These are phyloP conservation scores for Zarea fungicola DNA, from an alignment of 2,329 filamentous ascomycete species.

Conservation along the genomic window DNA sequence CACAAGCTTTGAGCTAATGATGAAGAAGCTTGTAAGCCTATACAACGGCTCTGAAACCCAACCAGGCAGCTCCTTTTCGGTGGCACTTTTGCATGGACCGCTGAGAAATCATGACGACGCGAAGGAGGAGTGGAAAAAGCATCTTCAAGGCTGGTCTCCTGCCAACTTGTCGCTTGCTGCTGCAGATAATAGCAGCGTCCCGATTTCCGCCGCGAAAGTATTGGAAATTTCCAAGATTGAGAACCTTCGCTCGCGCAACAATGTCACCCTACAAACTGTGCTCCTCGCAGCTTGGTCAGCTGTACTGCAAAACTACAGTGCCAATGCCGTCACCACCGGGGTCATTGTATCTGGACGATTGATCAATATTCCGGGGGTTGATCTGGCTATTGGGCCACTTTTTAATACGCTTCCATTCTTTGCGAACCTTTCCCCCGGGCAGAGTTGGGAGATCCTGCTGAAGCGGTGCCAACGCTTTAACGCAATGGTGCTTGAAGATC, in stretches of 20 bases:
- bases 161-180: slow-evolving; percentile 8
- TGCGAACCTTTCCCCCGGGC: slow-evolving; percentile 35
- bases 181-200: neutral
- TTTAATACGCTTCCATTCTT: slow-evolving; percentile 86
- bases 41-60: slow-evolving; percentile 19
- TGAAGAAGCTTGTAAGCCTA: slow-evolving; percentile 46
- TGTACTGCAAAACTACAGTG: slow-evolving; percentile 49
- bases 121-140: slow-evolving; percentile 61
- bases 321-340: slow-evolving; percentile 54
- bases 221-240: slow-evolving; percentile 10
- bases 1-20: slow-evolving; percentile 64
- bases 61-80: slow-evolving; percentile 54
- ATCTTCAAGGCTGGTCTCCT: slow-evolving; percentile 37
- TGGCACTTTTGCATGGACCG: slow-evolving; percentile 65
- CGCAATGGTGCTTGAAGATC: slow-evolving; percentile 61
- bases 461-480: slow-evolving; percentile 66
- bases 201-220: neutral
- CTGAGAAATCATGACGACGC: slow-evolving; percentile 41
- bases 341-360: slow-evolving; percentile 74
- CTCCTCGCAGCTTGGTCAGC: slow-evolving; percentile 69
- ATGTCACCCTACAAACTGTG: slow-evolving; percentile 11
- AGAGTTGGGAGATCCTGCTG: slow-evolving; percentile 57
- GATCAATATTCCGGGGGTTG: slow-evolving; percentile 60
- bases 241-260: slow-evolving; percentile 19
- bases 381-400: slow-evolving; percentile 69